Evolutionary conservation across 2,329 filamentous ascomycete genomes (phyloP).

Genomic region (Colletotrichum incanum): DNA sequence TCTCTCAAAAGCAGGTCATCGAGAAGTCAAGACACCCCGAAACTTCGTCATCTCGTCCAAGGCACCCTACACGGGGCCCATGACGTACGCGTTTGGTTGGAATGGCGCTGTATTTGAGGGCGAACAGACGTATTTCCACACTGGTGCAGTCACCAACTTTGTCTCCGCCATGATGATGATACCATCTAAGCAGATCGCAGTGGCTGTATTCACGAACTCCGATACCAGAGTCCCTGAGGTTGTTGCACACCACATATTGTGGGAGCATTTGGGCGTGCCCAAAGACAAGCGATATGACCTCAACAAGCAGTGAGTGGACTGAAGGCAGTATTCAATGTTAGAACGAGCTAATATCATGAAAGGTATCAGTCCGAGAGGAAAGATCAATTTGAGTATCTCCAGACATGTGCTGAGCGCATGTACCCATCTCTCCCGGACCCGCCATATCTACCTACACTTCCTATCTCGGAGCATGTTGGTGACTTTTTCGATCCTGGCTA

Average conservation of each 20-base stretch:
- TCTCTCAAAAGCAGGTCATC: conserved; percentile 48
- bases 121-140: conserved; percentile 50
- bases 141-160: conserved; percentile 50
- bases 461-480: conserved; percentile 59
- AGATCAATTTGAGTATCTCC: conserved; percentile 11
- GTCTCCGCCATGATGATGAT: conserved; percentile 52
- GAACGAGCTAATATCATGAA: not conserved
- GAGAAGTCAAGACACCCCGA: conserved; percentile 49
- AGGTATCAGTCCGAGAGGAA: not conserved
- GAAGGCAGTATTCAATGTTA: rapidly evolving
- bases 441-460: conserved; percentile 53
- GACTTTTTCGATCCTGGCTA: conserved; percentile 55
- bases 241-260: conserved; percentile 50
- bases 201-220: conserved; percentile 51
- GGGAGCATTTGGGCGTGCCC: conserved; percentile 50
- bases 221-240: conserved; percentile 42
- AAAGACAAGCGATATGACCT: conserved; percentile 40
- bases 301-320: conserved; percentile 37
- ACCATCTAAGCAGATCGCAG: conserved; percentile 51
- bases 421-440: conserved; percentile 41
- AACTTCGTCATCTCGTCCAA: conserved; percentile 42
- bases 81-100: conserved; percentile 53
- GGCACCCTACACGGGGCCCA: conserved; percentile 44
- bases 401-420: conserved; percentile 43
- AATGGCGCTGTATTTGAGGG: conserved; percentile 46